Conservation (phyloP, 257 asterid species). For the Penstemon eatonii region DNA sequence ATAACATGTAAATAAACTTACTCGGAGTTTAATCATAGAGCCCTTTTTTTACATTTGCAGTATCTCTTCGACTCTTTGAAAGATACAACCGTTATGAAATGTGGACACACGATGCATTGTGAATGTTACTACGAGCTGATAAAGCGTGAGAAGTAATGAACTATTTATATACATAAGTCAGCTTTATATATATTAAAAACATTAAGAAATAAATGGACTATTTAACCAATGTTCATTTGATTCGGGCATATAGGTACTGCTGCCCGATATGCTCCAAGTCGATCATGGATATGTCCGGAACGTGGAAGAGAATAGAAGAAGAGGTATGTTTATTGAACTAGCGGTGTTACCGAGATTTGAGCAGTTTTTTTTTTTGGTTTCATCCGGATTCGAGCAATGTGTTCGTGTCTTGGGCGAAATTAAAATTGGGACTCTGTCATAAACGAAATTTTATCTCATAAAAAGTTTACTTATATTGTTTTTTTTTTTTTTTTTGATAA, state of each 20-base stretch:
- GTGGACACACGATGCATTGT: conserved; percentile 95
- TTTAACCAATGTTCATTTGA: conserved; percentile 13
- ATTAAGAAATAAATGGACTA: background rate
- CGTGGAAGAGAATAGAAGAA: conserved; percentile 78
- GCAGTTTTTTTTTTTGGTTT: too few species aligned
- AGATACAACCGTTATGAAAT: conserved; percentile 86
- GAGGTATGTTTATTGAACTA: conserved; percentile 49
- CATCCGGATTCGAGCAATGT: too few species aligned
- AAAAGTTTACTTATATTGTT: too few species aligned
- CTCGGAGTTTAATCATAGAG: background rate
- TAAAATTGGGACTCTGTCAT: too few species aligned
- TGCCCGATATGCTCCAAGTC: conserved; percentile 95
- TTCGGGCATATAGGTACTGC: conserved; percentile 53
- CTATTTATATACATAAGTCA: conserved; percentile 5
- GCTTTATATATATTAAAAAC: conserved; percentile 2
- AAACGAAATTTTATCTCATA: too few species aligned
- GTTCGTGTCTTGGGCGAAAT: too few species aligned
- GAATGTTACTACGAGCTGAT: conserved; percentile 90
- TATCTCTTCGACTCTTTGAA: conserved; percentile 87
- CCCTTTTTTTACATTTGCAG: conserved; percentile 40
- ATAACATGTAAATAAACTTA: background rate
- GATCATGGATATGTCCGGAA: conserved; percentile 69
- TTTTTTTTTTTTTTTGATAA: too few species aligned
- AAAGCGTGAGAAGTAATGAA: conserved; percentile 75
- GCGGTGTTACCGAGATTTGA: too few species aligned